Conservation (phyloP, 352 stramenopile genomes). For the Globisporangium rhizosaccharum region DNA sequence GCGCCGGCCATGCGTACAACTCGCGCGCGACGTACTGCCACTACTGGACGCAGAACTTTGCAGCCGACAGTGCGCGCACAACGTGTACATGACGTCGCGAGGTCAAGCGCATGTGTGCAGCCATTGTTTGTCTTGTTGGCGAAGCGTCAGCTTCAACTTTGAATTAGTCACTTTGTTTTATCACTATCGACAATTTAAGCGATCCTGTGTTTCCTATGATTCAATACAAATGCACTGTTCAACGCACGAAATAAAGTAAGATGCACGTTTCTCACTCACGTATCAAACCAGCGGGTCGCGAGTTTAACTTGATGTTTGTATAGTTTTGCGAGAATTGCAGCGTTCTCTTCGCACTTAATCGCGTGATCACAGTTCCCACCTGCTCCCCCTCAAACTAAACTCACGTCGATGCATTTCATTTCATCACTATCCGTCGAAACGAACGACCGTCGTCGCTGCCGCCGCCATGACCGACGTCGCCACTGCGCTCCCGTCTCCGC, state of each 20-base stretch:
- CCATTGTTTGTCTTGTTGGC: no score
- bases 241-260: no score
- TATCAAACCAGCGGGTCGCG: no score
- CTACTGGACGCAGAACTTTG: constrained; percentile 26
- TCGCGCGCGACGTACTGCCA: constrained; percentile 10
- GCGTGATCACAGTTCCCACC: neutral
- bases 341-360: neutral
- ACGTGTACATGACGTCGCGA: constrained; percentile 24
- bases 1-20: constrained; percentile 17
- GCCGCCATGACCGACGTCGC: neutral
- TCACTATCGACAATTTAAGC: no score
- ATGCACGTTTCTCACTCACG: no score
- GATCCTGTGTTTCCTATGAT: no score
- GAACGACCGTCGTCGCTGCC: constrained; percentile 13
- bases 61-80: constrained; percentile 4
- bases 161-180: no score
- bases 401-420: neutral
- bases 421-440: constrained; percentile 49
- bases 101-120: neutral
- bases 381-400: constrained; percentile 26
- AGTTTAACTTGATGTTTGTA: no score
- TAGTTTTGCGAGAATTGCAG: no score
- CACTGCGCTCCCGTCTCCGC: neutral
- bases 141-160: no score
- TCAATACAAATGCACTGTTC: no score